A percentile compares a stretch with the other conserved stretches of the same genome.
Conservation (phyloP, 495 filamentous ascomycete genomes). For the Lepidopterella palustris region DNA sequence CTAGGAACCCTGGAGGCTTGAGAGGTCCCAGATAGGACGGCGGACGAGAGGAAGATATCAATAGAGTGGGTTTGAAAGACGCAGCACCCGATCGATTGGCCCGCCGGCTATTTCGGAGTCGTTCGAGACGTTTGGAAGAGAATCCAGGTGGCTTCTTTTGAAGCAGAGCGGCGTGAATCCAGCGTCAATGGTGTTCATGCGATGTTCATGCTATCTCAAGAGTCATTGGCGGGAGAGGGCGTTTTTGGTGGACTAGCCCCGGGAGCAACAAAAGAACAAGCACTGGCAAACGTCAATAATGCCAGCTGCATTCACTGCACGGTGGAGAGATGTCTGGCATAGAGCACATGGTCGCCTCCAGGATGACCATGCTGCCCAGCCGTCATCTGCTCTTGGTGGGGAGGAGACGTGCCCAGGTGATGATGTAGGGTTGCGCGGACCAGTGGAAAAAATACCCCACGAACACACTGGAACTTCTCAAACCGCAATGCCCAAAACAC, state of each 20-base stretch:
- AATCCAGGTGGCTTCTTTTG: no score
- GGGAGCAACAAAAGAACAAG: background rate
- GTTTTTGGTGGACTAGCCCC: background rate
- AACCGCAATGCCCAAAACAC: background rate
- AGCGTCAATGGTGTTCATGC: background rate
- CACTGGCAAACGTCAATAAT: background rate
- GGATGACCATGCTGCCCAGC: background rate
- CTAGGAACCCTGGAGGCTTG: slow-evolving; percentile 18
- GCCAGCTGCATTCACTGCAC: no score
- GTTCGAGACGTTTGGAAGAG: background rate
- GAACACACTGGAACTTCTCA: background rate
- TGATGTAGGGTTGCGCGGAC: background rate
- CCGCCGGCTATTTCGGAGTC: slow-evolving; percentile 23
- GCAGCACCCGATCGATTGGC: slow-evolving; percentile 6
- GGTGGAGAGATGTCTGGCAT: background rate
- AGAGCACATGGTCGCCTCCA: background rate
- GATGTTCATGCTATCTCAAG: no score
- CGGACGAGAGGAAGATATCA: slow-evolving; percentile 28
- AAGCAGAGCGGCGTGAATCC: background rate
- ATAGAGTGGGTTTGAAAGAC: slow-evolving; percentile 23
- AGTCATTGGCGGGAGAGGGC: background rate
- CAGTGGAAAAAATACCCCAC: background rate
- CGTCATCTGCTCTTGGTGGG: background rate
- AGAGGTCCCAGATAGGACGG: slow-evolving; percentile 22
- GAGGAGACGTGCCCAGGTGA: background rate